phyloP scores from a whole-genome alignment of 768 basidiomycete species.

The Leccinellum albellum region DNA sequence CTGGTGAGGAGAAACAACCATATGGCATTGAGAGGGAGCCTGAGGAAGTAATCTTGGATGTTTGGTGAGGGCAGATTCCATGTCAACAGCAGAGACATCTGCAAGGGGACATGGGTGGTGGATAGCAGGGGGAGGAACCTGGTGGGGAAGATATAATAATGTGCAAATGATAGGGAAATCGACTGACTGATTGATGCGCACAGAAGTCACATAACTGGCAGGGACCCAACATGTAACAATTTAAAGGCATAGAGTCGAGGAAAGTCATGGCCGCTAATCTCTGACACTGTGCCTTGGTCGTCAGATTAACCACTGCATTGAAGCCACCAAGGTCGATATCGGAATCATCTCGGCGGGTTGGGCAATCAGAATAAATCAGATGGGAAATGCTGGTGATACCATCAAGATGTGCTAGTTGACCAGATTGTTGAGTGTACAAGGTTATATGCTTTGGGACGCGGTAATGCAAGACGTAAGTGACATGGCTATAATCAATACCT shows the following conservation, averaged over 20 bases:
- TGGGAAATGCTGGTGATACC: neutral
- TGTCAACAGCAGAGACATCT: neutral
- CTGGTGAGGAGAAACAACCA: neutral
- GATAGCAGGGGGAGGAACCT: neutral
- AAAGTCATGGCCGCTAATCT: neutral
- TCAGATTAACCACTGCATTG: neutral
- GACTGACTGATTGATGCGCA: neutral
- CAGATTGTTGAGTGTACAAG: slow-evolving; percentile 2
- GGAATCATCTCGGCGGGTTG: neutral
- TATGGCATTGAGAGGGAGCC: neutral
- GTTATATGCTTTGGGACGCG: slow-evolving; percentile 4
- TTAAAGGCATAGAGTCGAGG: neutral
- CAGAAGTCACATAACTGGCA: neutral
- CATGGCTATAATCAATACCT: slow-evolving; percentile 2
- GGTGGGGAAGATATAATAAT: neutral
- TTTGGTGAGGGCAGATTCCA: neutral
- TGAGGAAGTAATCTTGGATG: neutral
- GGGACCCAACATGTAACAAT: neutral
- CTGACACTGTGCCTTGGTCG: neutral
- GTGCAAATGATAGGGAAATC: neutral
- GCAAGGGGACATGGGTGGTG: neutral
- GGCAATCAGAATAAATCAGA: neutral
- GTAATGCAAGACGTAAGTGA: slow-evolving; percentile 5
- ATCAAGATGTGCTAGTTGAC: neutral
- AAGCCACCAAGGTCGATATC: neutral